Evolutionary conservation across 108 stramenopile genomes (phyloP).

Genomic region (Schizochytrium sp.): DNA sequence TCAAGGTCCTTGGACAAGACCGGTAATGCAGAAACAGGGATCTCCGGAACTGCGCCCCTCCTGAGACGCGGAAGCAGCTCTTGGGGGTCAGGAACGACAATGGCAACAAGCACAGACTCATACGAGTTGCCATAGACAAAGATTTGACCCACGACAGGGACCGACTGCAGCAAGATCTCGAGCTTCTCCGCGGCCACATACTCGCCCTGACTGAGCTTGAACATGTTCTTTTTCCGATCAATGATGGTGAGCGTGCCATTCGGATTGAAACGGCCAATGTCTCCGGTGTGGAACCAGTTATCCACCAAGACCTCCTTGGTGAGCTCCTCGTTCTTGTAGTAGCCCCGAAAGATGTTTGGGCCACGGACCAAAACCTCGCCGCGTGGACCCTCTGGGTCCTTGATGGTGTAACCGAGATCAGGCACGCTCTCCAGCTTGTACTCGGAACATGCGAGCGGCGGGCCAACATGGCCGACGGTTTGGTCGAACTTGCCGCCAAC

Average conservation of each 20-base stretch:
- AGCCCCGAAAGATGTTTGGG: slow-evolving; percentile 58
- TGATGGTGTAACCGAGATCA: neutral
- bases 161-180: slow-evolving; percentile 69
- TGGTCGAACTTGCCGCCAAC: neutral
- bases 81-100: neutral
- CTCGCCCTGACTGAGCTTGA: slow-evolving; percentile 85
- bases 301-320: slow-evolving; percentile 67
- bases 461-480: neutral
- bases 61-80: neutral
- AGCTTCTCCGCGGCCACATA: slow-evolving; percentile 79
- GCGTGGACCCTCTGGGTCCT: neutral
- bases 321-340: slow-evolving; percentile 71
- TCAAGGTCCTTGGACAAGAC: neutral
- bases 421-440: slow-evolving; percentile 3
- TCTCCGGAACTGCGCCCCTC: neutral
- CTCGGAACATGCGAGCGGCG: neutral
- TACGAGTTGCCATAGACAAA: slow-evolving; percentile 13
- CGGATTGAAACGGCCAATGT: slow-evolving; percentile 72
- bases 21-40: neutral
- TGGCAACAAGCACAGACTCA: neutral
- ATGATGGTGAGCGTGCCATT: slow-evolving; percentile 74
- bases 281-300: slow-evolving; percentile 74
- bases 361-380: slow-evolving; percentile 67
- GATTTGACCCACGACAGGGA: slow-evolving; percentile 47
- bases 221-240: slow-evolving; percentile 82